Base-by-base conservation (phyloP, 2,329 filamentous ascomycete genomes). In the Neodidymelliopsis sp. region DNA sequence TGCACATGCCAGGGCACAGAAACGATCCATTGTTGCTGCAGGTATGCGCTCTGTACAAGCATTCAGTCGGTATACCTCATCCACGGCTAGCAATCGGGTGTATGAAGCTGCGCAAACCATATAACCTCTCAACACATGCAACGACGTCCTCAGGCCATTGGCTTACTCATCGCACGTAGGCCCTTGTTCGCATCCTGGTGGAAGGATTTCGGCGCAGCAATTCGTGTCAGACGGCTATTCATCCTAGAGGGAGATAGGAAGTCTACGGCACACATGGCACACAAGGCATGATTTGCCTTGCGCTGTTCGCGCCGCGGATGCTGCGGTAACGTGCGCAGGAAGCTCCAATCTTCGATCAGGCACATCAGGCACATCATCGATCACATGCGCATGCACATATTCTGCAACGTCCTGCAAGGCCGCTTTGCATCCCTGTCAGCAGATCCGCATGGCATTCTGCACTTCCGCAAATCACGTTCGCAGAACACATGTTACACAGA, bases 341-440 rank as follows among this genome's bases (percentile, higher is more conserved):
- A 49, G 38, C 57, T 60, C 56, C 57, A 57, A 34, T 37, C 29
- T 49, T 35, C 54, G 60, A 61, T 52, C 50, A 58, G 57, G 56
- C 55, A 57, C 53, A 61, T 52, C 50, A 58, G 57, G 56, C 55
- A 57, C 53, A 56, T 54, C 53, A 36, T 44, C 10, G 49, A 53
- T 66, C 64, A 67, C 62, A 66, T 61, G 57, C 54, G 42, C 57
- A 57, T 60, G 53, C 56, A 52, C 33, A 8, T 40, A 27, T 49
- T 41, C 39, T 52, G 49, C 49, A 41, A 43, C 34, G 38, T 49
- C 19, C 24, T 53, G 47, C 36, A 41, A 40, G 36, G 30, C 41
- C 20, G 30, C 31, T 43, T 7, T 19, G 33, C n/a, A 56, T 49
- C 60, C 60, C 42, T 60, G 60, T 22, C 45, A 49, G 55, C 55